Conservation (phyloP, 306 rosid genomes). For the Dalbergia cultrata region DNA sequence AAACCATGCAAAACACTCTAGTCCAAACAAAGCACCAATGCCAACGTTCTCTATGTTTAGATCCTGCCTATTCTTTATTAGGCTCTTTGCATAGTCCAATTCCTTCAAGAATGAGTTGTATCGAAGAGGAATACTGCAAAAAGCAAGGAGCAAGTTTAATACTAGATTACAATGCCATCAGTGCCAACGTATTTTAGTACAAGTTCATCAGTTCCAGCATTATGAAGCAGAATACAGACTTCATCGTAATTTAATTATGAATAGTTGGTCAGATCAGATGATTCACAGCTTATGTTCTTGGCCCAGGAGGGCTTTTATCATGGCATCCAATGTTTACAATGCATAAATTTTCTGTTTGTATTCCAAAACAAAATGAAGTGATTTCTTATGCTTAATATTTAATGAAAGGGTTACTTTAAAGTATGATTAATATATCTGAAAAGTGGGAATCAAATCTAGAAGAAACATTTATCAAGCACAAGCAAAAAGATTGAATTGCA, state of each 20-base stretch:
- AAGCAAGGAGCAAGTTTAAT: slow-evolving; percentile 27
- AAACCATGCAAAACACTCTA: slow-evolving; percentile 67
- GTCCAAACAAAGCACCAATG: slow-evolving; percentile 55
- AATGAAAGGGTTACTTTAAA: not conserved
- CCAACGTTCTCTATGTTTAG: slow-evolving; percentile 52
- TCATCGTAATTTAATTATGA: not conserved
- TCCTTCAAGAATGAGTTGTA: slow-evolving; percentile 57
- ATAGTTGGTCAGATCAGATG: too few species aligned
- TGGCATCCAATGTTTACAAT: too few species aligned
- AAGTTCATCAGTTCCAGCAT: not conserved
- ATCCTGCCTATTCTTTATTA: slow-evolving; percentile 47
- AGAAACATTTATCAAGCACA: not conserved
- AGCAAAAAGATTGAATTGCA: not conserved
- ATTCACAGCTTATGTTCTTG: too few species aligned
- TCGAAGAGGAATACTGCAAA: slow-evolving; percentile 60
- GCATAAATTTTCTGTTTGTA: too few species aligned
- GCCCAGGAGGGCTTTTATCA: too few species aligned
- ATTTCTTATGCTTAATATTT: not conserved
- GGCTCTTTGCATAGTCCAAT: slow-evolving; percentile 43
- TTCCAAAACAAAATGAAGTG: not conserved
- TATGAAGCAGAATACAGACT: not conserved
- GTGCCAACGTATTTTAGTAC: not conserved
- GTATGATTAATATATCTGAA: not conserved
- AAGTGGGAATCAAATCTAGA: not conserved
- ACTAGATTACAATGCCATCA: not conserved